These are phyloP conservation scores for Thoreauomyces humboldtii DNA, from an alignment of 192 early-diverging fungal genomes.

Conservation along the genomic window DNA sequence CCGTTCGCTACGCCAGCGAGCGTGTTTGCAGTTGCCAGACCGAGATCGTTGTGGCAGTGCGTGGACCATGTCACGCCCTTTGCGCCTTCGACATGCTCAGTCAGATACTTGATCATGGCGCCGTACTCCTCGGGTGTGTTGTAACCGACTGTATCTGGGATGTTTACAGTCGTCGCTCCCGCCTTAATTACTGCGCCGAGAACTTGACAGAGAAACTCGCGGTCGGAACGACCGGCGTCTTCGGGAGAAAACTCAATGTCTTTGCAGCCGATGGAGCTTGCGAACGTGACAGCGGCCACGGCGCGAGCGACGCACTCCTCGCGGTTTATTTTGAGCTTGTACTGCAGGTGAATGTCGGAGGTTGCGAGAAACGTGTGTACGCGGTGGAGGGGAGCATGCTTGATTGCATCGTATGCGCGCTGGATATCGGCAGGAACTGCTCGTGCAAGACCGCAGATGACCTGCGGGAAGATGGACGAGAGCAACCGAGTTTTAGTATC, in stretches of 20 bases:
- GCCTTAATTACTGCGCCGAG: constrained; percentile 75
- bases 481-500: too few species aligned
- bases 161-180: constrained; percentile 93
- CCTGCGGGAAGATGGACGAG: constrained; percentile 47
- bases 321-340: constrained; percentile 89
- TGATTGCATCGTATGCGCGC: constrained; percentile 85
- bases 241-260: constrained; percentile 96
- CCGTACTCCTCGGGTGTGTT: constrained; percentile 91
- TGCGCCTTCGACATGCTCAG: constrained; percentile 67
- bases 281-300: constrained; percentile 74
- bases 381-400: constrained; percentile 77
- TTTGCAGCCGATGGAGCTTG: constrained; percentile 68
- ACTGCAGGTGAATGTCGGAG: constrained; percentile 91
- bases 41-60: constrained; percentile 98
- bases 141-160: constrained; percentile 98
- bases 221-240: constrained; percentile 89
- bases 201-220: constrained; percentile 82
- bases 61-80: constrained; percentile 82
- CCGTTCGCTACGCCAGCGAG: constrained; percentile 87
- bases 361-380: constrained; percentile 97
- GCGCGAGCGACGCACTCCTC: constrained; percentile 83
- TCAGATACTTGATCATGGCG: constrained; percentile 76
- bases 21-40: constrained; percentile 94
- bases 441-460: constrained; percentile 85
- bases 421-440: constrained; percentile 82